Evolutionary conservation across 306 rosid genomes (phyloP).

Genomic region (Sphenostylis stenocarpa): DNA sequence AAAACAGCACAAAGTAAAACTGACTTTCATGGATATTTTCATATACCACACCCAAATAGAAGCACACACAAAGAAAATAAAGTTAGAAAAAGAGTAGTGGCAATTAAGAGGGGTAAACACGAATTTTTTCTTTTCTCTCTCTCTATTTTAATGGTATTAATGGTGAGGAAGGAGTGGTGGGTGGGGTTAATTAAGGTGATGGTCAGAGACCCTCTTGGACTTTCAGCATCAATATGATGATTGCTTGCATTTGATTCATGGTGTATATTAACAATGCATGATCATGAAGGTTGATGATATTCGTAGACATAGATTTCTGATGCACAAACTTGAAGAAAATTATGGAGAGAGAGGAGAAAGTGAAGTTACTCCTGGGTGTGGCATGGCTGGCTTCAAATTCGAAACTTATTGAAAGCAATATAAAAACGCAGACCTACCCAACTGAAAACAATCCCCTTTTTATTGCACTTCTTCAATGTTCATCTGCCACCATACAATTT

Average conservation of each 20-base stretch:
- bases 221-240: slow-evolving; percentile 69
- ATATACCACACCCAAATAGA: slow-evolving; percentile 29
- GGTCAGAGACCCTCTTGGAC: slow-evolving; percentile 35
- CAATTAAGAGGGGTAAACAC: background rate
- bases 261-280: slow-evolving; percentile 32
- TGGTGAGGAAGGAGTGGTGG: slow-evolving; percentile 64
- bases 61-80: slow-evolving; percentile 8
- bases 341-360: slow-evolving; percentile 30
- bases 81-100: slow-evolving; percentile 35
- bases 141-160: slow-evolving; percentile 46
- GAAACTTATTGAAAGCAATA: slow-evolving; percentile 51
- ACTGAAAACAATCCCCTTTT: slow-evolving; percentile 59
- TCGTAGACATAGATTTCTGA: background rate
- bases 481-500: slow-evolving; percentile 65
- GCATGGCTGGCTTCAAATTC: slow-evolving; percentile 21
- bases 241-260: slow-evolving; percentile 75
- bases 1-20: slow-evolving; percentile 36
- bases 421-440: slow-evolving; percentile 80
- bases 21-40: slow-evolving; percentile 40
- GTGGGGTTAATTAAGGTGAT: slow-evolving; percentile 55
- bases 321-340: slow-evolving; percentile 35
- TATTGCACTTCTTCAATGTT: slow-evolving; percentile 76
- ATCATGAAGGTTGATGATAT: background rate
- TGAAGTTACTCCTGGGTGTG: background rate
- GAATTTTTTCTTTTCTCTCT: slow-evolving; percentile 16